Evolutionary conservation across 371 early-diverging fungal genomes (phyloP).

Genomic region (Dichotomocladium elegans): DNA sequence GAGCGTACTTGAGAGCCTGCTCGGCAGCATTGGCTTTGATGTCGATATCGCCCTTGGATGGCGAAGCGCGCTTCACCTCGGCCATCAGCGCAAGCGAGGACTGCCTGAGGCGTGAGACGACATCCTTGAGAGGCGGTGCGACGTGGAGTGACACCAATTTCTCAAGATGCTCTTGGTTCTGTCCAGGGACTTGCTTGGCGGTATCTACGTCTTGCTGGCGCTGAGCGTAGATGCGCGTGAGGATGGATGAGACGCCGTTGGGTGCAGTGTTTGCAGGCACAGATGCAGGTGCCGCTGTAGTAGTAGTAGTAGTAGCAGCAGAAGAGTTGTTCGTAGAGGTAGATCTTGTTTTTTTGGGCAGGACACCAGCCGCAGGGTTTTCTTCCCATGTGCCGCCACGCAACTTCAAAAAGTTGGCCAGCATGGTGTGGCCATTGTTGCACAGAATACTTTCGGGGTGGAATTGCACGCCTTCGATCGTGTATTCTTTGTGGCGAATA

Average conservation of each 20-base stretch:
- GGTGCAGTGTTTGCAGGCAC: too few species aligned
- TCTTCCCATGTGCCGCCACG: slow-evolving; percentile 85
- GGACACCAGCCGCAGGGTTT: slow-evolving; percentile 53
- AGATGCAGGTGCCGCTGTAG: slow-evolving; percentile 1
- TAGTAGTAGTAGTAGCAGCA: slow-evolving; percentile 5
- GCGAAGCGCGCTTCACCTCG: slow-evolving; percentile 97
- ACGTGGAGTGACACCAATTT: slow-evolving; percentile 65
- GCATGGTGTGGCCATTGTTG: slow-evolving; percentile 82
- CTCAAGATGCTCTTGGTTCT: slow-evolving; percentile 62
- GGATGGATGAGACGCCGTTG: slow-evolving; percentile 36
- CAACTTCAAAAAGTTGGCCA: slow-evolving; percentile 85
- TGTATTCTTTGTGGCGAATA: slow-evolving; percentile 82
- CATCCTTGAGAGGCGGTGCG: slow-evolving; percentile 77
- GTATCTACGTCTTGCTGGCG: slow-evolving; percentile 75
- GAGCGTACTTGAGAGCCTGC: slow-evolving; percentile 82
- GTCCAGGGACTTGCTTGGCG: slow-evolving; percentile 73
- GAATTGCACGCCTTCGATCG: slow-evolving; percentile 95
- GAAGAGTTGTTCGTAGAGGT: slow-evolving; percentile 2
- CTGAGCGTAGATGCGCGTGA: slow-evolving; percentile 71
- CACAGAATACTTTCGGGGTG: slow-evolving; percentile 96
- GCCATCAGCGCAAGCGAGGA: slow-evolving; percentile 77
- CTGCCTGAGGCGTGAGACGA: slow-evolving; percentile 64
- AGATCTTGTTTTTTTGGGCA: slow-evolving; percentile 18
- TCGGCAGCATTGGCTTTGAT: slow-evolving; percentile 77
- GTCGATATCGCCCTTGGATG: slow-evolving; percentile 92